Percentiles rank a stretch among this genome's conserved stretches.
Evolutionary conservation across 2,329 filamentous ascomycete species (phyloP).

Genomic region (Trichoderma cornu-damae): DNA sequence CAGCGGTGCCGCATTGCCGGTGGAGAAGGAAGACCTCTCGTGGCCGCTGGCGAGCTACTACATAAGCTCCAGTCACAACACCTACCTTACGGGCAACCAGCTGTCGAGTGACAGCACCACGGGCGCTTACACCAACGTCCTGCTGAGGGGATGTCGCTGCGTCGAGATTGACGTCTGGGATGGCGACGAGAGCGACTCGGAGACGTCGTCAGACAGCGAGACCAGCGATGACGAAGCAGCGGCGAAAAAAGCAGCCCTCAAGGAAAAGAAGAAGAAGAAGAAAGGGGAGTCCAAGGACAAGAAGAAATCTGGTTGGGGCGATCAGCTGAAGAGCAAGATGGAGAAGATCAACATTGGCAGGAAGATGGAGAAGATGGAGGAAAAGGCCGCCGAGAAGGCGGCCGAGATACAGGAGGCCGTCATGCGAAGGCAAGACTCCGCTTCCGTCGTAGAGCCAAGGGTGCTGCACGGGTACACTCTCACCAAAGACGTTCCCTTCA

Average conservation of each 20-base stretch:
- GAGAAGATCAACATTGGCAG: conserved; percentile 46
- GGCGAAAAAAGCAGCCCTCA: neutral
- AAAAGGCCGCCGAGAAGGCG: conserved; percentile 23
- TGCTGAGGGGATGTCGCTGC: conserved; percentile 81
- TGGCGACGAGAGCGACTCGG: conserved; percentile 68
- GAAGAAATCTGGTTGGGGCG: conserved; percentile 50
- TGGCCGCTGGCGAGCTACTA: conserved; percentile 86
- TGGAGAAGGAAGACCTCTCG: conserved; percentile 51
- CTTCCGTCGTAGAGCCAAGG: conserved; percentile 57
- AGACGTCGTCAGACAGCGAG: conserved; percentile 52
- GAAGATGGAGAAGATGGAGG: conserved; percentile 31
- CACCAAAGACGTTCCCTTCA: conserved; percentile 82
- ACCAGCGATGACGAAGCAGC: conserved; percentile 46
- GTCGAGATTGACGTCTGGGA: conserved; percentile 97
- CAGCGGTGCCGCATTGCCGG: conserved; percentile 40
- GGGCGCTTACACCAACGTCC: conserved; percentile 77
- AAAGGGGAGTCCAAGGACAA: conserved; percentile 41
- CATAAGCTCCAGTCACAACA: conserved; percentile 93
- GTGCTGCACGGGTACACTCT: conserved; percentile 87
- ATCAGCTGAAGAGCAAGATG: conserved; percentile 57
- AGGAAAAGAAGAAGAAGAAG: conserved; percentile 37
- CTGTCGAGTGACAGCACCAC: conserved; percentile 81
- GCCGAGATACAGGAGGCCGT: conserved; percentile 4
- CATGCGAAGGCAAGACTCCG: conserved; percentile 23
- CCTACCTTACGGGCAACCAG: conserved; percentile 85